Conservation (phyloP, 306 rosid species). For the Quercus agrifolia region DNA sequence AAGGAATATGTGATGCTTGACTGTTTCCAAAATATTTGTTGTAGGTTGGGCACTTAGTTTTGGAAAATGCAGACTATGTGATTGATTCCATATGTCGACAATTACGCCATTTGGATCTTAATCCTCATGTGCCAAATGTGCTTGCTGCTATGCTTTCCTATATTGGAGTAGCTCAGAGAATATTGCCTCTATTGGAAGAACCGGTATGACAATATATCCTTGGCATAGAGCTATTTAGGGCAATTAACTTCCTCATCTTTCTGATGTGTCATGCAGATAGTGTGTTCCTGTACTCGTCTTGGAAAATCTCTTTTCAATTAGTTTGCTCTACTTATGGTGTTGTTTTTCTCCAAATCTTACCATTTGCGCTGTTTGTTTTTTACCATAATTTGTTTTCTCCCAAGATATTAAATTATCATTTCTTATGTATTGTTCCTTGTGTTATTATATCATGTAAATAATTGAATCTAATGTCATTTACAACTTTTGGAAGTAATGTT, state of each 20-base stretch:
- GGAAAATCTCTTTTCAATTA: background rate
- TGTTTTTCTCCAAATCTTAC: background rate
- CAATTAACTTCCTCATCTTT: constrained; percentile 11
- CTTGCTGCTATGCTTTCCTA: constrained; percentile 87
- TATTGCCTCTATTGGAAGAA: constrained; percentile 89
- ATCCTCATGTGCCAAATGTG: constrained; percentile 77
- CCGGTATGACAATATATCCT: constrained; percentile 50
- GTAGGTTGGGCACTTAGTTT: constrained; percentile 82
- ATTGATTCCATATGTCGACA: constrained; percentile 87
- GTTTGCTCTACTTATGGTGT: background rate
- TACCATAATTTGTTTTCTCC: background rate
- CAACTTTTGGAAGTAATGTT: constrained; percentile 24
- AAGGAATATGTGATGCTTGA: constrained; percentile 2
- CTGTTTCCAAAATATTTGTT: constrained; percentile 11
- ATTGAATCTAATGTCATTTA: constrained; percentile 10
- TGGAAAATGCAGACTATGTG: constrained; percentile 90
- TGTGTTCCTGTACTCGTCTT: background rate
- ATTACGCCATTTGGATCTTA: constrained; percentile 83
- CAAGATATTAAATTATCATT: background rate
- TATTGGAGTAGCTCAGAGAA: constrained; percentile 80
- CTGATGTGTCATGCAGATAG: constrained; percentile 3
- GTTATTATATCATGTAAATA: constrained; percentile 6
- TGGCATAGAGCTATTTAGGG: constrained; percentile 11
- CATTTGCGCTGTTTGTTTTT: background rate
- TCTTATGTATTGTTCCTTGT: constrained; percentile 10